Evolutionary conservation across 306 rosid genomes (phyloP), one percentile per base, ranked within the genome.

Genomic region (Cercis canadensis): DNA sequence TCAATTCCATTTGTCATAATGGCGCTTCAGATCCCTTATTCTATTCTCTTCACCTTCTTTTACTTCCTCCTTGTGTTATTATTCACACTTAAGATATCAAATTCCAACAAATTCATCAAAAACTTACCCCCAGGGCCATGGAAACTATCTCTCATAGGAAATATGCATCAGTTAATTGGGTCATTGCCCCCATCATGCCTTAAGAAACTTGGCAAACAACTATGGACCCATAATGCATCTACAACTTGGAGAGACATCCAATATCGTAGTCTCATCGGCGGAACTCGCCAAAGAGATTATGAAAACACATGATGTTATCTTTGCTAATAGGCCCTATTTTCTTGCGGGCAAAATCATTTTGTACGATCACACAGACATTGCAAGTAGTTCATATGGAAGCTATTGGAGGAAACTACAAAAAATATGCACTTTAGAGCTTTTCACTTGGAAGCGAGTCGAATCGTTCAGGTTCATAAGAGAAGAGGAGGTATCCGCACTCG

Each of bases 341-440:
- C 1, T 58, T 11, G 39, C 75, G 6, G 0, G 29, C 11, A 11
- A 33, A 17, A 6, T 34, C 11, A 0, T 58, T 9, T 3, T 29
- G 15, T 70, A 45, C 15, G 31, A 16, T 17, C 2, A 41, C 17
- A 11, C 51, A 4, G 59, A 58, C 4, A 7, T 70, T 4, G 50
- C 10, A n/a, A n/a, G n/a, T n/a, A n/a, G n/a, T n/a, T n/a, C n/a
- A n/a, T n/a, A n/a, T n/a, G n/a, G n/a, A 3, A 24, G 37, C 14
- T 64, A 57, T 46, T 71, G 72, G 67, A 56, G 57, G 41, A 47
- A 53, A 2, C 58, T 74, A 29, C 19, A 72, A 29, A 74, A 64
- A 19, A 55, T 74, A 4, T 63, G 78, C 12, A 33, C 24, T 1
- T 0, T 34, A 6, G 77, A 61, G 62, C 61, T 60, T 12, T 44